Percentiles rank a stretch among this genome's conserved stretches.
Conservation (phyloP, 2,329 filamentous ascomycete species). For the Fusarium neocosmosporiellum region DNA sequence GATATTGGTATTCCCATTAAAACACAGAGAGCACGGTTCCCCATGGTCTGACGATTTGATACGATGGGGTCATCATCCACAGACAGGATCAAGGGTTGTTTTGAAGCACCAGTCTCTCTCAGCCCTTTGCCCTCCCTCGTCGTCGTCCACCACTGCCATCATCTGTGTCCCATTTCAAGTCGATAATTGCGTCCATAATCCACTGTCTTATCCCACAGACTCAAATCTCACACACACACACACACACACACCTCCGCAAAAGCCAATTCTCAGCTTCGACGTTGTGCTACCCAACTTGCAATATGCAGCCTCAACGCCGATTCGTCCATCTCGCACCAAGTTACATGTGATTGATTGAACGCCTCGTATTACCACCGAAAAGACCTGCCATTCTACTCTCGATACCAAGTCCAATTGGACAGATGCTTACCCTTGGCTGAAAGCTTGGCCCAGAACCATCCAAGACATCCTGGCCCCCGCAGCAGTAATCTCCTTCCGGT, state of each 20-base stretch:
- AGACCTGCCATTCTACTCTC: neutral
- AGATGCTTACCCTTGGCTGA: neutral
- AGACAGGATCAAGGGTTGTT: neutral
- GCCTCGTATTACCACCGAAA: neutral
- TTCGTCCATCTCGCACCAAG: neutral
- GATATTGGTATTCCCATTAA: neutral
- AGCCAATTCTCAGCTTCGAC: neutral
- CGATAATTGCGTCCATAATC: neutral
- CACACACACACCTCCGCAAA: neutral
- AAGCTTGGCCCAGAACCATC: neutral
- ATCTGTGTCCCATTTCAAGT: neutral
- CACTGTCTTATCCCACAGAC: neutral
- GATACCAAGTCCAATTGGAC: neutral
- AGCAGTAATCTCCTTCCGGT: constrained; percentile 30
- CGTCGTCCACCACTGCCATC: neutral
- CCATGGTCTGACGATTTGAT: constrained; percentile 5
- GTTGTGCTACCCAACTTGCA: neutral
- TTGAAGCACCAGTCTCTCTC: neutral
- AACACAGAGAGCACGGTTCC: neutral
- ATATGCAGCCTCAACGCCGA: neutral
- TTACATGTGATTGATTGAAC: neutral
- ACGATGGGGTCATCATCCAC: neutral
- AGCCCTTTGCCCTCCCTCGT: neutral
- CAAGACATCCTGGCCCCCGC: neutral
- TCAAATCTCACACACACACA: neutral